These are phyloP conservation scores for Diplodia sapinea DNA, from an alignment of 2,329 filamentous ascomycete genomes.

Conservation along the genomic window DNA sequence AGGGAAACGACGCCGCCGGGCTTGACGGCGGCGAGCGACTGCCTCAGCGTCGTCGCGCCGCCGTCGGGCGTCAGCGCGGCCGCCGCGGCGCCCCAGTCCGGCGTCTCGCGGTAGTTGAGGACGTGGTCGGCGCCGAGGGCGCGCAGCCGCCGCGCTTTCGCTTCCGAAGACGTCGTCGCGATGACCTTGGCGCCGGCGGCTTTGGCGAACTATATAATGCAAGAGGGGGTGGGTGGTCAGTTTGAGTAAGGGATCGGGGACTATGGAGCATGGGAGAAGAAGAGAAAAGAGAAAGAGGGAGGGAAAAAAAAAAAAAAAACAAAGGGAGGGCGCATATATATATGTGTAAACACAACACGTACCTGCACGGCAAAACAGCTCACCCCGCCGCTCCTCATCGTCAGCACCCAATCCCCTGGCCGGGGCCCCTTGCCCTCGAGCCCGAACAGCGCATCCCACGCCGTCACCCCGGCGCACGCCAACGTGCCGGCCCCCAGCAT, in stretches of 20 bases:
- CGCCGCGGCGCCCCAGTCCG: constrained; percentile 61
- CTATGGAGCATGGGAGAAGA: neutral
- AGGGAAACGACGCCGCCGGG: constrained; percentile 62
- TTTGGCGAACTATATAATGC: constrained; percentile 50
- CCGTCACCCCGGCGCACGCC: constrained; percentile 52
- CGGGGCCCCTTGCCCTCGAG: constrained; percentile 48
- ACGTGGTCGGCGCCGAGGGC: constrained; percentile 61
- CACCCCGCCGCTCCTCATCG: constrained; percentile 73
- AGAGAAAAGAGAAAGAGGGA: neutral
- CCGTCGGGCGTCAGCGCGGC: constrained; percentile 53
- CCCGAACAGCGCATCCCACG: constrained; percentile 62
- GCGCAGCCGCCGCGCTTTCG: constrained; percentile 59
- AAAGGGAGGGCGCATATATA: neutral
- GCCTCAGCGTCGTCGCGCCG: constrained; percentile 60
- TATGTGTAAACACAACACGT: constrained; percentile 23
- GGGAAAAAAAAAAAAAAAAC: neutral
- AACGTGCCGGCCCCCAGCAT: constrained; percentile 56
- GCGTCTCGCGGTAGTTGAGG: constrained; percentile 61
- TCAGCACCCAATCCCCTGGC: constrained; percentile 60
- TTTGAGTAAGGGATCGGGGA: neutral
- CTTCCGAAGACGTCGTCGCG: constrained; percentile 60
- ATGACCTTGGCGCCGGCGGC: constrained; percentile 63
- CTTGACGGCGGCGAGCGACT: constrained; percentile 57
- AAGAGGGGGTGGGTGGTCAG: no score
- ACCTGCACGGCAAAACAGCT: constrained; percentile 68